Evolutionary conservation across 2,329 filamentous ascomycete species (phyloP), one percentile per base, ranked within the genome.

Genomic region (Magnaporthiopsis incrustans): DNA sequence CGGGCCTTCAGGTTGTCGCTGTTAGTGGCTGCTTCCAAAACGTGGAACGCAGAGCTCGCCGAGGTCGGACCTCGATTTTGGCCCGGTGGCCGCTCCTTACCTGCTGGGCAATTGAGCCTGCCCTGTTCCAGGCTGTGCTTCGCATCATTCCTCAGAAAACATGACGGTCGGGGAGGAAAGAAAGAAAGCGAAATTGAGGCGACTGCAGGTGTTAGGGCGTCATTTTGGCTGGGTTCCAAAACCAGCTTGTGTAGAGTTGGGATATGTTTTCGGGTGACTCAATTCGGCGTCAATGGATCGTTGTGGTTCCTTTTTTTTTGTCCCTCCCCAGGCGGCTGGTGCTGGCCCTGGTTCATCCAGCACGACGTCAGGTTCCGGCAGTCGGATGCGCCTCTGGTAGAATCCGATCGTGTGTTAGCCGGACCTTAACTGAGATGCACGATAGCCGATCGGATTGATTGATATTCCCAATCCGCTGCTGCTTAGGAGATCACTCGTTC

Each of bases 51-150:
- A 32, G 56, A 25, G 35, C 30, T 33, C 56, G 32, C 62, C 62
- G 57, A 63, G 15, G 56, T 63, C 62, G 62, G 62, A 57, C 7
- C 25, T 30, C 12, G 32, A 8, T 3, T n/a, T 53, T 27, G 61
- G 12, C 38, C 18, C 22, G 4, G 22, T 53, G n/a, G 33, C 26
- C 18, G 25, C 11, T 27, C 22, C 61, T 63, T 66, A 77, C 77
- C 44, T 53, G 44, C 69, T 75, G 73, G 53, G 71, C 73, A 68
- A 70, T 71, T 64, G 70, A 72, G 65, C 70, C 70, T 67, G 72
- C 76, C 71, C 75, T 78, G 68, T 75, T 79, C 74, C 73, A 76
- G 67, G 74, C 72, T 69, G 71, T 71, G 66, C 66, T 73, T 73
- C 76, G 73, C 65, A 72, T 73, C 67, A 72, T 63, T 27, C 26